phyloP scores from a whole-genome alignment of 441 rosid species.

The Erodium texanum region DNA sequence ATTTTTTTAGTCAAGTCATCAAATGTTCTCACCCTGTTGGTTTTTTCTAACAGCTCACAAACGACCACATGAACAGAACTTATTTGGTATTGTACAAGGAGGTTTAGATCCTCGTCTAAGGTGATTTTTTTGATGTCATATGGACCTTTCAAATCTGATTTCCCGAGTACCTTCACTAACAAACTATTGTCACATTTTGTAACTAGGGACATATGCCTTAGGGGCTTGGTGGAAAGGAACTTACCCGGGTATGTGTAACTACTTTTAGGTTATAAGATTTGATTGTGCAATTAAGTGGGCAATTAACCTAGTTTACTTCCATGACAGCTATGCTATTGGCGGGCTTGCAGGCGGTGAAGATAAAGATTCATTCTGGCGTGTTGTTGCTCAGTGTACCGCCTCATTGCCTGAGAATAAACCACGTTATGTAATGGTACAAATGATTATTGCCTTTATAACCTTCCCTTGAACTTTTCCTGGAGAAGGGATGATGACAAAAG shows the following conservation, averaged over 20 bases:
- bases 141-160: background rate
- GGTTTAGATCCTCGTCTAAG: slow-evolving; percentile 63
- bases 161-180: slow-evolving; percentile 7
- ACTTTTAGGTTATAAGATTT: too few species aligned
- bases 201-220: slow-evolving; percentile 59
- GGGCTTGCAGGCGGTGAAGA: slow-evolving; percentile 87
- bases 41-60: slow-evolving; percentile 43
- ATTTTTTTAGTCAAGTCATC: background rate
- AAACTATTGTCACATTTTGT: slow-evolving; percentile 7
- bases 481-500: too few species aligned
- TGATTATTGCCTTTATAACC: slow-evolving; percentile 9
- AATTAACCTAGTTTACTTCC: slow-evolving; percentile 23
- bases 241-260: slow-evolving; percentile 55
- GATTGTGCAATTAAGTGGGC: slow-evolving; percentile 7
- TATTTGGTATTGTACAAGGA: slow-evolving; percentile 73
- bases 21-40: slow-evolving; percentile 6
- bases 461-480: background rate
- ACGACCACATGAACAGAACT: slow-evolving; percentile 60
- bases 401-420: slow-evolving; percentile 73
- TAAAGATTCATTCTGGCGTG: slow-evolving; percentile 83
- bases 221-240: slow-evolving; percentile 61
- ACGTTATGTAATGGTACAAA: slow-evolving; percentile 64
- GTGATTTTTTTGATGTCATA: slow-evolving; percentile 21
- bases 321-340: slow-evolving; percentile 74
- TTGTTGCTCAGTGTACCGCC: slow-evolving; percentile 80